phyloP scores from a whole-genome alignment of 352 stramenopile genomes.

The Globisporangium paddicum region DNA sequence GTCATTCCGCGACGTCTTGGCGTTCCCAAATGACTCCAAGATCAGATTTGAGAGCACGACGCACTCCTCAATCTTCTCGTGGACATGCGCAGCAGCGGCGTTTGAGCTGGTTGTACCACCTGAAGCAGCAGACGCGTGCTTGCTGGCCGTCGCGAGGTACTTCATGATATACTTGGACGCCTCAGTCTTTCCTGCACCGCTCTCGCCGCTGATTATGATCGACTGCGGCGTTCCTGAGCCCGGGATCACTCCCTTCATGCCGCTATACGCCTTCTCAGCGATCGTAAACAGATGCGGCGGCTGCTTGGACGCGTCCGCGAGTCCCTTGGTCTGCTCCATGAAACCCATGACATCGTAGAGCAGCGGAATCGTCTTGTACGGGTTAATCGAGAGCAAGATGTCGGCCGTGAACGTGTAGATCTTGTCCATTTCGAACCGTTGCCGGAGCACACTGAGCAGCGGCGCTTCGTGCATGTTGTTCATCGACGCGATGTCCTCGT shows the following conservation, averaged over 20 bases:
- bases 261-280: conserved; percentile 67
- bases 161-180: conserved; percentile 93
- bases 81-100: conserved; percentile 24
- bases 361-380: conserved; percentile 85
- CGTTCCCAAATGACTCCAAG: conserved; percentile 83
- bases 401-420: conserved; percentile 89
- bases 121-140: conserved; percentile 26
- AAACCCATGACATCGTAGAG: conserved; percentile 77
- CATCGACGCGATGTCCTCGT: conserved; percentile 83
- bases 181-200: conserved; percentile 92
- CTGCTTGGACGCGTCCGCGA: conserved; percentile 19
- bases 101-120: conserved; percentile 7
- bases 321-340: conserved; percentile 44
- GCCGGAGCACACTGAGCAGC: conserved; percentile 70
- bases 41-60: conserved; percentile 82
- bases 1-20: conserved; percentile 84
- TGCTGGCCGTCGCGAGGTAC: conserved; percentile 75
- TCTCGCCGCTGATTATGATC: conserved; percentile 93
- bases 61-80: conserved; percentile 80
- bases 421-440: conserved; percentile 72
- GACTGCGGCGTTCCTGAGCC: conserved; percentile 77
- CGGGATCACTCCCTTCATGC: conserved; percentile 57
- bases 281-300: conserved; percentile 80
- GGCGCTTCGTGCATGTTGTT: conserved; percentile 90
- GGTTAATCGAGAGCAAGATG: conserved; percentile 81